Evolutionary conservation across 371 early-diverging fungal genomes (phyloP).

Genomic region (Smittium culicis): DNA sequence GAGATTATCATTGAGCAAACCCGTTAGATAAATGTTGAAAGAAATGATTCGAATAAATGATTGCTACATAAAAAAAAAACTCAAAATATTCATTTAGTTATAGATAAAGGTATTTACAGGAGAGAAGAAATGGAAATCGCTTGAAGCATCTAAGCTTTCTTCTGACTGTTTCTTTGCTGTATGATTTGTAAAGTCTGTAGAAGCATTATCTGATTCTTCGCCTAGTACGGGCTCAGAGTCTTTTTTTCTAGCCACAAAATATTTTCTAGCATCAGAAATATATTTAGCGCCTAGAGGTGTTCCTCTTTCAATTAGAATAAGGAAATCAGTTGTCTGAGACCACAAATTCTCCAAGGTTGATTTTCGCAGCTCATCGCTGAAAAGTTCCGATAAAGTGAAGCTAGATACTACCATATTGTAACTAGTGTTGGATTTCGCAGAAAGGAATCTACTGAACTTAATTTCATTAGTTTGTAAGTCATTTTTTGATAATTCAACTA

Average conservation of each 20-base stretch:
- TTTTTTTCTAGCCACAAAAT: constrained; percentile 38
- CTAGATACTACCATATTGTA: constrained; percentile 61
- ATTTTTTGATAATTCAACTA: too few species aligned
- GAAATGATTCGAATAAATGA: too few species aligned
- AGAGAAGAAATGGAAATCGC: constrained; percentile 4
- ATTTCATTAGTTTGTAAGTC: too few species aligned
- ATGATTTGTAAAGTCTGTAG: constrained; percentile 2
- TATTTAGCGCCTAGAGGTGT: constrained; percentile 60
- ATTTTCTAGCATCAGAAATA: constrained; percentile 55
- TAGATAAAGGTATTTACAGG: too few species aligned
- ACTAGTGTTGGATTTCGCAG: too few species aligned
- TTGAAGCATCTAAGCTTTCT: too few species aligned
- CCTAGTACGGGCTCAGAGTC: too few species aligned
- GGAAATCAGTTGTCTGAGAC: constrained; percentile 55
- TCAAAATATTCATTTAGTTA: too few species aligned
- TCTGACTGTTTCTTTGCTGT: background rate
- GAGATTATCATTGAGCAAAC: too few species aligned
- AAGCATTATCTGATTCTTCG: background rate
- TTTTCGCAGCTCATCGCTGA: constrained; percentile 44
- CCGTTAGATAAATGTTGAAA: too few species aligned
- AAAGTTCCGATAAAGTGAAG: constrained; percentile 59
- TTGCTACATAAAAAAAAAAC: too few species aligned
- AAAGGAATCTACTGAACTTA: too few species aligned
- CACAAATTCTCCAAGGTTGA: constrained; percentile 58
- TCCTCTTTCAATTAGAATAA: constrained; percentile 78